Evolutionary conservation across 805 yeast genomes (phyloP).

Genomic region (Candida ficus): DNA sequence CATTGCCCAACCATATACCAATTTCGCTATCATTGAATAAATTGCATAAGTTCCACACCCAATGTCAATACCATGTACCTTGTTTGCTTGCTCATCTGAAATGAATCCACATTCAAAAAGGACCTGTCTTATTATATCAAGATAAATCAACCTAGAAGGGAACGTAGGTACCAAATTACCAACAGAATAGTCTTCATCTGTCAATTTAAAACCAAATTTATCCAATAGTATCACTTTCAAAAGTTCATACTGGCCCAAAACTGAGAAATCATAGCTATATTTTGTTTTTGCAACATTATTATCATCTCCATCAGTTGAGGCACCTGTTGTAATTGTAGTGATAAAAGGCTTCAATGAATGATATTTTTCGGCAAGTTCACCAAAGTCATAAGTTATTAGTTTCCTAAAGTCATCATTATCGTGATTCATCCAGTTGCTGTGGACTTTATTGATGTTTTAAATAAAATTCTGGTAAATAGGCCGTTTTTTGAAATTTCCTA

Average conservation of each 20-base stretch:
- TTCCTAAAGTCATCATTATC: background rate
- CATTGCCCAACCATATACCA: constrained; percentile 25
- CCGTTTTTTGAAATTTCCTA: too few species aligned
- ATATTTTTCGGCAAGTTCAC: background rate
- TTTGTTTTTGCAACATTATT: background rate
- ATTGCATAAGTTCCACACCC: constrained; percentile 48
- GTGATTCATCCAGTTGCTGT: background rate
- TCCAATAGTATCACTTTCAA: constrained; percentile 1
- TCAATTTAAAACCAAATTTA: background rate
- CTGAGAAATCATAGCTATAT: constrained; percentile 1
- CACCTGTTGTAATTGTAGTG: background rate
- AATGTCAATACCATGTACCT: constrained; percentile 34
- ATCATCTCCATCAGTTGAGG: background rate
- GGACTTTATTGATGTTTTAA: too few species aligned
- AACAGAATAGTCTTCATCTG: background rate
- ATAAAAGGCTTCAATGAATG: constrained; percentile 1
- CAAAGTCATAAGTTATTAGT: constrained; percentile 1
- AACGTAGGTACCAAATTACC: constrained; percentile 3
- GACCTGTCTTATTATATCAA: background rate
- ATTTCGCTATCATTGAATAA: constrained; percentile 37
- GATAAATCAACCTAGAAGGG: constrained; percentile 6
- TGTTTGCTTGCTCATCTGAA: too few species aligned
- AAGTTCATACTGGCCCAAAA: constrained; percentile 4
- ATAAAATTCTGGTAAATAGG: too few species aligned
- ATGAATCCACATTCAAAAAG: constrained; percentile 1